Percentiles rank a stretch among this genome's conserved stretches.
Conservation (phyloP, 2,329 filamentous ascomycete genomes). For the Onygena corvina region DNA sequence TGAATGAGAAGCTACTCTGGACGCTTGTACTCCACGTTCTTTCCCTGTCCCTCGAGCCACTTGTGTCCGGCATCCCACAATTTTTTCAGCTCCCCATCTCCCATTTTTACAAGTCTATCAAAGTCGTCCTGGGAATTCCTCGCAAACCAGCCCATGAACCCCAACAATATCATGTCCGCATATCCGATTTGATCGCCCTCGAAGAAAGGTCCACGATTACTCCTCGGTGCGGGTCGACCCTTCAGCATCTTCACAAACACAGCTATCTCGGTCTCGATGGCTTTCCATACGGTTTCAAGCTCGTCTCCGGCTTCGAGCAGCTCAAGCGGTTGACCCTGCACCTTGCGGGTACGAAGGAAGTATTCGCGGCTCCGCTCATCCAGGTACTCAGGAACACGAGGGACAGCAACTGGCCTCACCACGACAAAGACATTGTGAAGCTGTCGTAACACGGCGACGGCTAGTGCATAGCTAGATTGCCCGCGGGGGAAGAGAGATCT, state of each 20-base stretch:
- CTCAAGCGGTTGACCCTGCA: slow-evolving; percentile 24
- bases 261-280: slow-evolving; percentile 21
- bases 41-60: background rate
- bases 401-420: slow-evolving; percentile 23
- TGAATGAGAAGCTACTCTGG: background rate
- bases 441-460: slow-evolving; percentile 20
- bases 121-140: slow-evolving; percentile 9
- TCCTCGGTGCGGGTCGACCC: slow-evolving; percentile 5
- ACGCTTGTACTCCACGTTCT: slow-evolving; percentile 1
- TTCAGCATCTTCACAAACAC: slow-evolving; percentile 22
- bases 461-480: slow-evolving; percentile 21
- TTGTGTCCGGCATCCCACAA: slow-evolving; percentile 6
- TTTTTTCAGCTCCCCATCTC: slow-evolving; percentile 10
- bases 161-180: slow-evolving; percentile 13
- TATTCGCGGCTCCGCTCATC: slow-evolving; percentile 25
- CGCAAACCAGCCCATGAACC: slow-evolving; percentile 12
- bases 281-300: slow-evolving; percentile 12
- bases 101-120: slow-evolving; percentile 7
- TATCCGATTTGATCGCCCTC: slow-evolving; percentile 13
- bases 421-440: slow-evolving; percentile 8
- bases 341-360: slow-evolving; percentile 29
- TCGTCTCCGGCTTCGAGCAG: slow-evolving; percentile 20
- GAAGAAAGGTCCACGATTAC: slow-evolving; percentile 12
- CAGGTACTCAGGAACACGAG: slow-evolving; percentile 27
- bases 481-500: slow-evolving; percentile 25